A percentile compares a stretch with the other conserved stretches of the same genome.
phyloP scores from a whole-genome alignment of 371 early-diverging fungal genomes.

The Mortierella sp. region DNA sequence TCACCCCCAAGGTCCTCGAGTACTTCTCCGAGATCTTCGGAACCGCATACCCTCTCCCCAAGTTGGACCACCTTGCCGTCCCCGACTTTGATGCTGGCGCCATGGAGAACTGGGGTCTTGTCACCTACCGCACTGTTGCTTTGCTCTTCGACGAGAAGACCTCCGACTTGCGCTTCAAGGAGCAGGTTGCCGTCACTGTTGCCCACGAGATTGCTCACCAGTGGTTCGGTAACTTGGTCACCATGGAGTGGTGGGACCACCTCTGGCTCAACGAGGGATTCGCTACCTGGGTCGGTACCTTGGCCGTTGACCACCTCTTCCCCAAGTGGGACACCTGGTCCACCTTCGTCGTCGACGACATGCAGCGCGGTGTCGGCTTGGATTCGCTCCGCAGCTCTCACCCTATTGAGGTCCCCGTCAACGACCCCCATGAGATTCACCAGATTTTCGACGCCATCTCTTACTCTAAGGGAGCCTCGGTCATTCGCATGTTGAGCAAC shows the following conservation, averaged over 20 bases:
- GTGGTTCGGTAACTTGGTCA: constrained; percentile 98
- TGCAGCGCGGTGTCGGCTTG: constrained; percentile 78
- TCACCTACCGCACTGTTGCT: constrained; percentile 88
- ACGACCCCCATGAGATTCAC: constrained; percentile 80
- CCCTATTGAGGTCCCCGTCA: constrained; percentile 91
- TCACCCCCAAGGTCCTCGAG: constrained; percentile 78
- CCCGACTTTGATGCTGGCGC: constrained; percentile 92
- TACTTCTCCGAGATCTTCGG: constrained; percentile 87
- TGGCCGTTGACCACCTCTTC: constrained; percentile 85
- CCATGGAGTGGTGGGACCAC: constrained; percentile 89
- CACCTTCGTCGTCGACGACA: constrained; percentile 77
- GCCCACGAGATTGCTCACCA: constrained; percentile 97
- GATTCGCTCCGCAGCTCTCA: constrained; percentile 89
- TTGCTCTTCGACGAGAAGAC: constrained; percentile 81
- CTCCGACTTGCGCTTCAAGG: constrained; percentile 75
- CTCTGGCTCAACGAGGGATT: constrained; percentile 98
- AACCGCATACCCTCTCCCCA: constrained; percentile 87
- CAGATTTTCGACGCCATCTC: constrained; percentile 89
- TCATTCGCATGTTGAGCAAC: constrained; percentile 92
- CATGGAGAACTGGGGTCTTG: constrained; percentile 97
- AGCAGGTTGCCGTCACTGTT: constrained; percentile 87
- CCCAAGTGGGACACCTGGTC: constrained; percentile 86
- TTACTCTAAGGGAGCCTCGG: constrained; percentile 96
- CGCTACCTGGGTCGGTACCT: constrained; percentile 94
- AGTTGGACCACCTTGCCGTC: constrained; percentile 93